Percentiles rank a stretch among this genome's conserved stretches.
phyloP scores from a whole-genome alignment of 352 stramenopile species.

The Phytophthora aleatoria region DNA sequence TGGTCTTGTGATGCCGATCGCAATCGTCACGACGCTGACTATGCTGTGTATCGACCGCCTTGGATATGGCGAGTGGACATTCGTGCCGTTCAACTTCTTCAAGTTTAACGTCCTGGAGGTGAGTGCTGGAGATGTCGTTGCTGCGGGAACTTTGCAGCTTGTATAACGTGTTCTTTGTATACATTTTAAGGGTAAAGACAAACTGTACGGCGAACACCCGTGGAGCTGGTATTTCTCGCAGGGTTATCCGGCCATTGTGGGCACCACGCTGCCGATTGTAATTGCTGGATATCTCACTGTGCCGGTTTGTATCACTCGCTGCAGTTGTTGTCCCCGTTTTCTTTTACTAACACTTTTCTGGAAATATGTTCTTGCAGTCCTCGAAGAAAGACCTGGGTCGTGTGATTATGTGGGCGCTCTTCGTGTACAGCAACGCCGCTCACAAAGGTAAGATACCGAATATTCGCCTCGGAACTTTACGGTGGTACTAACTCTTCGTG shows the following conservation, averaged over 20 bases:
- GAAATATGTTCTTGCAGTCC: conserved; percentile 22
- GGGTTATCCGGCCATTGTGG: conserved; percentile 75
- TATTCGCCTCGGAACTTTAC: not conserved
- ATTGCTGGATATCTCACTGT: conserved; percentile 66
- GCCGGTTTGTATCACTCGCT: conserved; percentile 35
- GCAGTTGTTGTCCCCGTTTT: not conserved
- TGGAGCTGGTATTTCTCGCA: conserved; percentile 89
- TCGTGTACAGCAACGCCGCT: conserved; percentile 76
- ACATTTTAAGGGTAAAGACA: conserved; percentile 66
- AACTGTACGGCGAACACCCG: conserved; percentile 78
- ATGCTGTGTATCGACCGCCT: conserved; percentile 82
- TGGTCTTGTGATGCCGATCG: conserved; percentile 63
- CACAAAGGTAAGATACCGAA: conserved; percentile 71
- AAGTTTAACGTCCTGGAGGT: conserved; percentile 89
- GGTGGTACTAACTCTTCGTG: not conserved
- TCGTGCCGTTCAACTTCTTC: conserved; percentile 87
- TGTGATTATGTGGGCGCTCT: conserved; percentile 69
- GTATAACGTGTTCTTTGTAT: not conserved
- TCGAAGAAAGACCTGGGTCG: conserved; percentile 72
- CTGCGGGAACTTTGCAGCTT: not conserved
- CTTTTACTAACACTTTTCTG: conserved; percentile 1
- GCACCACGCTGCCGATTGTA: conserved; percentile 49
- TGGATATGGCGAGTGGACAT: conserved; percentile 84
- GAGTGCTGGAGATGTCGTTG: conserved; percentile 2
- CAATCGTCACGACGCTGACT: conserved; percentile 39